Evolutionary conservation across 345 rosid species (phyloP).

Genomic region (Eucalyptus urophylla): DNA sequence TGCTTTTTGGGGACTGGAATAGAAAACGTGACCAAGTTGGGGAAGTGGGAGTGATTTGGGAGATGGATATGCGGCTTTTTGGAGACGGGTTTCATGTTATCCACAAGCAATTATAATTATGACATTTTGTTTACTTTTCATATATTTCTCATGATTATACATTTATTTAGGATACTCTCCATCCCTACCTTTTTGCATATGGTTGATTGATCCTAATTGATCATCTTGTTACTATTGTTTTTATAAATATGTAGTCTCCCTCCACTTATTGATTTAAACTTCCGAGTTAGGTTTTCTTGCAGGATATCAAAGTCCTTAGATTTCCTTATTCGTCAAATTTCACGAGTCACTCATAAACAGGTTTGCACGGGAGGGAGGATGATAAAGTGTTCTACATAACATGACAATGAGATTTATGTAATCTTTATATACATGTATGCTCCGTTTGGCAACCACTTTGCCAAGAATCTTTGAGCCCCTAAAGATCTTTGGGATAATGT

Average conservation of each 20-base stretch:
- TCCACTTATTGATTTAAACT: not conserved
- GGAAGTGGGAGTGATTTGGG: not conserved
- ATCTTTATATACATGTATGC: not conserved
- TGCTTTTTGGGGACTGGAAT: not conserved
- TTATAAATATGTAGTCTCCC: not conserved
- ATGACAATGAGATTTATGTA: not conserved
- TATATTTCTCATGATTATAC: not conserved
- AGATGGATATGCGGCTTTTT: not conserved
- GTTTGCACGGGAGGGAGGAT: not conserved
- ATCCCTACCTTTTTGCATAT: not conserved
- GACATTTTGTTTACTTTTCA: not conserved
- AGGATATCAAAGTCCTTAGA: not conserved
- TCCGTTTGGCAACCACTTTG: too few species aligned
- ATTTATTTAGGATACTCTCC: not conserved
- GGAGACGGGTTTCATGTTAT: not conserved
- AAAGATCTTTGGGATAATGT: too few species aligned
- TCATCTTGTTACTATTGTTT: not conserved
- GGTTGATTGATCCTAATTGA: not conserved
- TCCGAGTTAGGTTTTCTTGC: not conserved
- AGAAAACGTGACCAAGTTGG: not conserved
- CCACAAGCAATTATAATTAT: not conserved
- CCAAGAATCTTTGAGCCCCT: too few species aligned
- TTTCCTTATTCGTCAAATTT: not conserved
- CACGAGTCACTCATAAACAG: not conserved
- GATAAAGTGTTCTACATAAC: not conserved